Conservation (phyloP, 768 basidiomycete species). For the Hypholoma sublateritium region DNA sequence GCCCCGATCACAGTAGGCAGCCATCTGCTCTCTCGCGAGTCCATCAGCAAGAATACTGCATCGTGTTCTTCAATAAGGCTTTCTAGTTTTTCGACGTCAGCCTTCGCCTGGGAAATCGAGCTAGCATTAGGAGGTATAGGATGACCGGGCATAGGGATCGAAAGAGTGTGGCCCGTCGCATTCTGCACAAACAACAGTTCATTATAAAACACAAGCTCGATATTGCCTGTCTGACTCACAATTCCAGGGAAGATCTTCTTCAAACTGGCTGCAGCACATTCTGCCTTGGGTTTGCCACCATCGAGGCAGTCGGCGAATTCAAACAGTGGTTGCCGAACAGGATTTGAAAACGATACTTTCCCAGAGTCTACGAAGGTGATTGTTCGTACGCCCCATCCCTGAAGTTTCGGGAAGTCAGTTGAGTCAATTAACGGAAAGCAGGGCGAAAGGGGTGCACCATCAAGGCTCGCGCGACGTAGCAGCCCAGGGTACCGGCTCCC, state of each 20-base stretch:
- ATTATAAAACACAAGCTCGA: not conserved
- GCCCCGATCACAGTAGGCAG: constrained; percentile 88
- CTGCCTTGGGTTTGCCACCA: constrained; percentile 93
- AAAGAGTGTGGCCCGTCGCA: constrained; percentile 72
- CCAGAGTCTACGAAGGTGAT: constrained; percentile 94
- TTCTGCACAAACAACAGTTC: constrained; percentile 47
- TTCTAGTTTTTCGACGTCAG: constrained; percentile 75
- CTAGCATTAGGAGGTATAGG: constrained; percentile 63
- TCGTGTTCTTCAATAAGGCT: constrained; percentile 83
- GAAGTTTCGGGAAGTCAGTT: not conserved
- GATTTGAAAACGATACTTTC: constrained; percentile 94
- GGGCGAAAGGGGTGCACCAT: constrained; percentile 56
- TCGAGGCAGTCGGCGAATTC: constrained; percentile 91
- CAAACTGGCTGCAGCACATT: constrained; percentile 81
- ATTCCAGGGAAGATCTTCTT: constrained; percentile 93
- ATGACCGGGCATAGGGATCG: constrained; percentile 98
- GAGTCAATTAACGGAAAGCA: not conserved
- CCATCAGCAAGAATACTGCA: constrained; percentile 92
- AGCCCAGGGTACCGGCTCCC: constrained; percentile 95
- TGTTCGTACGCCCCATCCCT: constrained; percentile 96
- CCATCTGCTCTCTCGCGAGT: constrained; percentile 97
- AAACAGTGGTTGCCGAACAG: constrained; percentile 95
- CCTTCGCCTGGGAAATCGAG: constrained; percentile 53
- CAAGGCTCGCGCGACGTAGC: constrained; percentile 89
- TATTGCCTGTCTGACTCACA: constrained; percentile 46